Evolutionary conservation across 1,284 basidiomycete genomes (phyloP).

Genomic region (Porodaedalea pini): DNA sequence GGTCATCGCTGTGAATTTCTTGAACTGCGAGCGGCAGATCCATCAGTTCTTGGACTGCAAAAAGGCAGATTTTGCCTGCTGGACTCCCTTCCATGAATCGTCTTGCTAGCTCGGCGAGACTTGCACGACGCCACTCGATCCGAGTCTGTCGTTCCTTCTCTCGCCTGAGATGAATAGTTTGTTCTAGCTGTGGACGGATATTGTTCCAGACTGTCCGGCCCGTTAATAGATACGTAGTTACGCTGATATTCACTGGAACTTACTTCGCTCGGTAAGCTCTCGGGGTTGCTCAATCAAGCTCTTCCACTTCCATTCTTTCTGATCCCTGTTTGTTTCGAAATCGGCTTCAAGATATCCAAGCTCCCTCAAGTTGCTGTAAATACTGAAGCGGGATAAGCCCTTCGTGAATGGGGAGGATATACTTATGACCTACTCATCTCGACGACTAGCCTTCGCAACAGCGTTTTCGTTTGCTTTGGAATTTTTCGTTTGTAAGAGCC

Average conservation of each 20-base stretch:
- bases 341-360: slow-evolving; percentile 4
- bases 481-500: background rate
- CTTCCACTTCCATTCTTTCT: slow-evolving; percentile 11
- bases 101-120: background rate
- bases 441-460: background rate
- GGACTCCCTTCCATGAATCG: background rate
- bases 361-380: background rate
- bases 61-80: background rate
- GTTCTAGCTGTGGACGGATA: background rate
- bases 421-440: background rate
- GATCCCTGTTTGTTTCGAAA: background rate
- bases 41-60: background rate
- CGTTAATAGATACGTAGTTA: background rate
- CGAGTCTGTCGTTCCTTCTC: background rate
- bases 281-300: background rate
- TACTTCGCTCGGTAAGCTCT: slow-evolving; percentile 10
- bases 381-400: background rate
- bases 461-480: background rate
- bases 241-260: too few species aligned
- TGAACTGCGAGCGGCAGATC: background rate
- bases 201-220: background rate
- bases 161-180: slow-evolving; percentile 5
- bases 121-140: background rate
- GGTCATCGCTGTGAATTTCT: too few species aligned
- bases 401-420: background rate